These are phyloP conservation scores for Suhomyces bribrorum DNA, from an alignment of 1,139 yeast species.

Conservation along the genomic window DNA sequence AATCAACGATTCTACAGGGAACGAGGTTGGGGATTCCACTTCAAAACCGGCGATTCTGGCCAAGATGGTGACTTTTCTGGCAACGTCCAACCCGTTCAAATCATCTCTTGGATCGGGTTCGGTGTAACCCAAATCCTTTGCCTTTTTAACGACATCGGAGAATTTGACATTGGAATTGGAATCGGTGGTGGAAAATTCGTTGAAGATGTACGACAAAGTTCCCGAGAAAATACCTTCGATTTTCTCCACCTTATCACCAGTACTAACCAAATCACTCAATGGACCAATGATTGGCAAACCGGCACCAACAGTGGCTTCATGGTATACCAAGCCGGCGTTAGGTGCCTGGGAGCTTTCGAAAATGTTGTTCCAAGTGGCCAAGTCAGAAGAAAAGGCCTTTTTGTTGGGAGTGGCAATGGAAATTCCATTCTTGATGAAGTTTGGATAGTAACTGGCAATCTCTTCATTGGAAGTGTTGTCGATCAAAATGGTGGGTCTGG, in stretches of 20 bases:
- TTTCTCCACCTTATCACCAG: constrained; percentile 89
- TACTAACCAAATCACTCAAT: constrained; percentile 77
- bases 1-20: constrained; percentile 91
- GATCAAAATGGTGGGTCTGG: constrained; percentile 76
- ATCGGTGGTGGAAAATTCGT: constrained; percentile 77
- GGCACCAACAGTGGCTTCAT: constrained; percentile 99
- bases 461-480: constrained; percentile 89
- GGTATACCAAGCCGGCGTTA: constrained; percentile 81
- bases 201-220: constrained; percentile 92
- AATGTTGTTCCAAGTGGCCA: constrained; percentile 74
- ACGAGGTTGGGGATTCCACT: constrained; percentile 90
- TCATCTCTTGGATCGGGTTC: constrained; percentile 99
- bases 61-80: constrained; percentile 93
- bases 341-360: constrained; percentile 54
- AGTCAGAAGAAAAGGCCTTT: constrained; percentile 89
- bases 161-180: constrained; percentile 63
- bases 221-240: constrained; percentile 98
- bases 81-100: constrained; percentile 95
- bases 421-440: constrained; percentile 72
- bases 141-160: constrained; percentile 85
- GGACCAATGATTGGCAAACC: constrained; percentile 94
- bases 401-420: constrained; percentile 98
- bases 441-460: constrained; percentile 76
- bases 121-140: constrained; percentile 90
- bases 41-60: constrained; percentile 88